Percentiles rank a stretch among this genome's conserved stretches.
phyloP scores from a whole-genome alignment of 75 land plant species.

The Selaginella moellendorffii region DNA sequence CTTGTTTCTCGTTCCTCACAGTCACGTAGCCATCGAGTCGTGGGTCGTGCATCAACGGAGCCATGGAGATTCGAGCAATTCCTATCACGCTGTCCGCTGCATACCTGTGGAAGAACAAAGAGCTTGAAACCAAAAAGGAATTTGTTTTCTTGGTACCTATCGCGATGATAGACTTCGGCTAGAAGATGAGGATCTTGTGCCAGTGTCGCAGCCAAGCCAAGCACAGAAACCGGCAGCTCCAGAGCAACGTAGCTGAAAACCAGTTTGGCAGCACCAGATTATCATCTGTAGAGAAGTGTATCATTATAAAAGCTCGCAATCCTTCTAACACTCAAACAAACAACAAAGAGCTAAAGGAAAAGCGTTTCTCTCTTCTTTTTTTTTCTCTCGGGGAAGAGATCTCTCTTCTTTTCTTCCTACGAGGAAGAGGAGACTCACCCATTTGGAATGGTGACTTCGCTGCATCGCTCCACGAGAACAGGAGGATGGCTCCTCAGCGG shows the following conservation, averaged over 20 bases:
- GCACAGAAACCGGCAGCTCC: conserved; percentile 24
- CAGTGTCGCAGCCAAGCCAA: conserved; percentile 20
- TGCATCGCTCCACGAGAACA: conserved; percentile 13
- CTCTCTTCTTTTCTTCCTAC: too few species aligned
- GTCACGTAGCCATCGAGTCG: conserved; percentile 25
- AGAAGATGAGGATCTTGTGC: conserved; percentile 16
- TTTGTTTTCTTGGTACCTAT: conserved; percentile 10
- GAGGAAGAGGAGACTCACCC: conserved; percentile 15
- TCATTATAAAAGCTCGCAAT: neutral
- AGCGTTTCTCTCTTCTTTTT: too few species aligned
- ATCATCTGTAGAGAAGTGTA: conserved; percentile 9
- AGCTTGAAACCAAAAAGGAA: too few species aligned
- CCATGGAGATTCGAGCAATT: conserved; percentile 19
- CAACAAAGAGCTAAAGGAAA: neutral
- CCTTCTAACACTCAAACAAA: neutral
- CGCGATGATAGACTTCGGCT: conserved; percentile 20
- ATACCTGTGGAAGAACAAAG: conserved; percentile 15
- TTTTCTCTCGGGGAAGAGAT: too few species aligned
- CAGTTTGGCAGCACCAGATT: conserved; percentile 6
- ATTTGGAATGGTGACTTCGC: conserved; percentile 22
- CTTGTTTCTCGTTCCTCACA: conserved; percentile 6
- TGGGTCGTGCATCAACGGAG: conserved; percentile 14
- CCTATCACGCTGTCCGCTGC: conserved; percentile 23
- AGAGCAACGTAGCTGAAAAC: conserved; percentile 24
- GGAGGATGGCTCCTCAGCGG: conserved; percentile 28